Evolutionary conservation across 495 filamentous ascomycete species (phyloP), one percentile per base, ranked within the genome.

Genomic region (Clohesyomyces aquaticus): DNA sequence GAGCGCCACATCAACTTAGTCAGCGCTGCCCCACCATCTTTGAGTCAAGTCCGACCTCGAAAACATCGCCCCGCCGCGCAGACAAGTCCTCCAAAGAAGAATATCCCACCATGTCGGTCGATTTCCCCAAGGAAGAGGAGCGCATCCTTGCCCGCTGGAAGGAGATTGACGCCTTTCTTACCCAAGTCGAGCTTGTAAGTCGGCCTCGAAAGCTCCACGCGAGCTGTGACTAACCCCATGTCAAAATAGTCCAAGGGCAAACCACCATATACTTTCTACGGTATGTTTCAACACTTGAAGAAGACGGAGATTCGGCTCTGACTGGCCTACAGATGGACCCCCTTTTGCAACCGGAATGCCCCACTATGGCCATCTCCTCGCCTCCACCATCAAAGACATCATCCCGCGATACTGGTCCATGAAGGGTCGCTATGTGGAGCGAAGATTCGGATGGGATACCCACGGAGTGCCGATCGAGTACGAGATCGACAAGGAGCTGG

Each of bases 391-490:
- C 77, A 98, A 98, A 73, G 94, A 98, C 74, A 92, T 97, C 61
- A 94, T 98, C 67, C 93, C 93, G 0, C 79, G 93, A 66, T 98
- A 96, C 73, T 98, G 94, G 94, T 91, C 92, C 32, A 96, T 96
- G 91, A 96, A 95, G 75, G 94, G 94, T 12, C 86, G 87, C 71
- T 87, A 93, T 78, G 93, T 98, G 25, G 85, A 88, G 77, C 78
- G 86, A 16, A 77, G 86, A 41, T 89, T 89, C 68, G 86, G 86
- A 42, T 88, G 86, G 94, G 94, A 98, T 73, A 97, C 94, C 18
- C 94, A 98, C 74, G 94, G 94, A 58, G 78, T 98, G 23, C 94
- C 94, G 9, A 92, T 98, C 64, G 94, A 98, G 75, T 89, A 96
- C 73, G 94, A 98, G 79, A 98, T 98, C 67, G 94, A 98, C 82